These are phyloP conservation scores for Sporothrix inflata DNA, from an alignment of 2,329 filamentous ascomycete genomes.

Conservation along the genomic window DNA sequence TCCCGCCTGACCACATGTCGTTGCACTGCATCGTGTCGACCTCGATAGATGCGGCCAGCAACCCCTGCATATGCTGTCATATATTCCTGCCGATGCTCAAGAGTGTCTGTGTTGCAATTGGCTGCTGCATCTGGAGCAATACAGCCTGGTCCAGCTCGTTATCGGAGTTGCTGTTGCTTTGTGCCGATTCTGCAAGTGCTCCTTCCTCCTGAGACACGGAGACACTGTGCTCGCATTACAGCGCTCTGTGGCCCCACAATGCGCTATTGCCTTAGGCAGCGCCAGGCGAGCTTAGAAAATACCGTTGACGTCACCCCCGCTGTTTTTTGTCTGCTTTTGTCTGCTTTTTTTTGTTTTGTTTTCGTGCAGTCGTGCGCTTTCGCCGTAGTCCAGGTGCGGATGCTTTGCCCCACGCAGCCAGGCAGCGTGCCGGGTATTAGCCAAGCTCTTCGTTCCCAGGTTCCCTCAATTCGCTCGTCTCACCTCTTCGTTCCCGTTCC, in stretches of 20 bases:
- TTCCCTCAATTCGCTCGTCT: background rate
- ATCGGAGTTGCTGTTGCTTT: background rate
- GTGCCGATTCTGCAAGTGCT: background rate
- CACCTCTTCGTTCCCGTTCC: background rate
- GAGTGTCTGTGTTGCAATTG: background rate
- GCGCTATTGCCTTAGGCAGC: constrained; percentile 4
- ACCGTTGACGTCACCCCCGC: constrained; percentile 12
- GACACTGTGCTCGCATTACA: constrained; percentile 1
- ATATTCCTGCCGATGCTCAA: background rate
- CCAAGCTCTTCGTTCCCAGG: background rate
- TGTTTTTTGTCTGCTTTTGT: background rate
- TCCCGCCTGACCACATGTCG: background rate
- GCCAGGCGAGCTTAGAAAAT: background rate
- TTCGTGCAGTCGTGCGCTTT: background rate
- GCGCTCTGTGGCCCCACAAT: background rate
- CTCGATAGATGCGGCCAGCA: background rate
- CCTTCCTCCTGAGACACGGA: background rate
- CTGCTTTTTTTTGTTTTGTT: background rate
- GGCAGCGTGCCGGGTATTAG: background rate
- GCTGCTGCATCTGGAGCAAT: background rate
- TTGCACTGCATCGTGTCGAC: background rate
- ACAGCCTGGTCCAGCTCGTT: background rate
- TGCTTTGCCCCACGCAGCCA: constrained; percentile 4
- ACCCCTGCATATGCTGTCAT: background rate
- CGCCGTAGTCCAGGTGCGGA: background rate